phyloP scores from a whole-genome alignment of 2,329 filamentous ascomycete species.

The Eutypa lata region DNA sequence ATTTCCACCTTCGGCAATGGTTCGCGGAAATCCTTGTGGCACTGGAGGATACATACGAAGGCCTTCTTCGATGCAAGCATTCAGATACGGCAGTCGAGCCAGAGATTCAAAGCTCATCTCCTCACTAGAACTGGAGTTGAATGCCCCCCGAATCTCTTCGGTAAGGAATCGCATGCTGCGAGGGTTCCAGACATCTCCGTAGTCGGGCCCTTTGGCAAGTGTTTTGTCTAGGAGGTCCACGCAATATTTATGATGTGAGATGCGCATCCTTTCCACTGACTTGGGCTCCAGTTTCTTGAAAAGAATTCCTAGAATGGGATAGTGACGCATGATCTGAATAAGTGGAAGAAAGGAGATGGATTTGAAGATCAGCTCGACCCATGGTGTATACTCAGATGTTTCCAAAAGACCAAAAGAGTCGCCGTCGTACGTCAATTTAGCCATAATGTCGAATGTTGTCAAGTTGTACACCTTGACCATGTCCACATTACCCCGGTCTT shows the following conservation, averaged over 20 bases:
- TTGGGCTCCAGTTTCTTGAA: constrained; percentile 21
- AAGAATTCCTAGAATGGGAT: constrained; percentile 17
- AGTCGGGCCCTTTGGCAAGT: constrained; percentile 18
- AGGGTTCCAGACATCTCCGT: constrained; percentile 26
- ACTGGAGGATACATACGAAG: constrained; percentile 12
- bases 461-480: constrained; percentile 13
- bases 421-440: constrained; percentile 16
- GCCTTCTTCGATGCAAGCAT: constrained; percentile 17
- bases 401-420: constrained; percentile 14
- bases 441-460: constrained; percentile 18
- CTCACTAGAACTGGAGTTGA: constrained; percentile 9
- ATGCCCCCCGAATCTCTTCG: constrained; percentile 25
- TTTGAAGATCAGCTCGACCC: constrained; percentile 14
- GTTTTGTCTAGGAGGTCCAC: constrained; percentile 26
- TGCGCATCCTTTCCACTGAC: constrained; percentile 15
- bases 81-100: constrained; percentile 15
- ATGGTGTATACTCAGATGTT: constrained; percentile 10
- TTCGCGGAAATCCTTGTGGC: constrained; percentile 8
- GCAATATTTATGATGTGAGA: constrained; percentile 16
- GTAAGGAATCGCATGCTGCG: constrained; percentile 18
- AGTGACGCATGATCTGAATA: constrained; percentile 20
- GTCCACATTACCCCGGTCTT: neutral
- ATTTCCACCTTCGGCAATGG: constrained; percentile 15
- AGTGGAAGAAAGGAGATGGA: constrained; percentile 21
- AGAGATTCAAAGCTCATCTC: constrained; percentile 23